Percentiles rank a stretch among this genome's conserved stretches.
phyloP scores from a whole-genome alignment of 768 basidiomycete species.

The Hygrophorus russula region DNA sequence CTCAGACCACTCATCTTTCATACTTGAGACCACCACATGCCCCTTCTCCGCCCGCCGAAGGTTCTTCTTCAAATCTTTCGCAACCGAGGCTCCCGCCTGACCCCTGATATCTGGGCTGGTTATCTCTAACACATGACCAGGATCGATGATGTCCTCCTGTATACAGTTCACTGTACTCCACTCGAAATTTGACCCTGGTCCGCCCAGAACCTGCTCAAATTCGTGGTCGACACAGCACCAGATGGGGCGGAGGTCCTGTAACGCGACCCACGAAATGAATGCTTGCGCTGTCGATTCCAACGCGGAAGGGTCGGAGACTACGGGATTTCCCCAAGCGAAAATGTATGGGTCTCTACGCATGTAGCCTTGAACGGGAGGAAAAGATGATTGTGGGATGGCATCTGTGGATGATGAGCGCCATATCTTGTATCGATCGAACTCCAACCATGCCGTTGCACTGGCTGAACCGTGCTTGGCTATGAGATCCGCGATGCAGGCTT shows the following conservation, averaged over 20 bases:
- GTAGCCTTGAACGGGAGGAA: constrained; percentile 47
- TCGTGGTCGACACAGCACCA: constrained; percentile 49
- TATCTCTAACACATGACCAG: constrained; percentile 31
- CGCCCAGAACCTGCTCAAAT: constrained; percentile 38
- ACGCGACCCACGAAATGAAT: constrained; percentile 33
- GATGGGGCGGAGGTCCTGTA: constrained; percentile 37
- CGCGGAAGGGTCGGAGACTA: constrained; percentile 31
- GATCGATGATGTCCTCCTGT: constrained; percentile 47
- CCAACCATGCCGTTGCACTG: constrained; percentile 62
- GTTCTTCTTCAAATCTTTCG: constrained; percentile 55
- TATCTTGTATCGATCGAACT: constrained; percentile 41
- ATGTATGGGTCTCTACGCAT: constrained; percentile 37
- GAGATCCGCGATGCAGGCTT: constrained; percentile 30
- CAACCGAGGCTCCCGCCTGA: constrained; percentile 23
- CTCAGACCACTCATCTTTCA: constrained; percentile 28
- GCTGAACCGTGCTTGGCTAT: constrained; percentile 59
- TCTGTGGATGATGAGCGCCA: constrained; percentile 26
- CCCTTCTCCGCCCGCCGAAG: constrained; percentile 45
- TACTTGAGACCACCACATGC: constrained; percentile 36
- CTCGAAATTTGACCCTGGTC: constrained; percentile 20
- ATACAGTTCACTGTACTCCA: constrained; percentile 57
- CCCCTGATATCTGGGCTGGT: constrained; percentile 24
- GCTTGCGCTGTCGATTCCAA: constrained; percentile 24
- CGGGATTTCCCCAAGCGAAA: constrained; percentile 56
- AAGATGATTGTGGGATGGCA: constrained; percentile 26